Evolutionary conservation across 495 filamentous ascomycete species (phyloP).

Genomic region (Trichocladium uniseriatum): DNA sequence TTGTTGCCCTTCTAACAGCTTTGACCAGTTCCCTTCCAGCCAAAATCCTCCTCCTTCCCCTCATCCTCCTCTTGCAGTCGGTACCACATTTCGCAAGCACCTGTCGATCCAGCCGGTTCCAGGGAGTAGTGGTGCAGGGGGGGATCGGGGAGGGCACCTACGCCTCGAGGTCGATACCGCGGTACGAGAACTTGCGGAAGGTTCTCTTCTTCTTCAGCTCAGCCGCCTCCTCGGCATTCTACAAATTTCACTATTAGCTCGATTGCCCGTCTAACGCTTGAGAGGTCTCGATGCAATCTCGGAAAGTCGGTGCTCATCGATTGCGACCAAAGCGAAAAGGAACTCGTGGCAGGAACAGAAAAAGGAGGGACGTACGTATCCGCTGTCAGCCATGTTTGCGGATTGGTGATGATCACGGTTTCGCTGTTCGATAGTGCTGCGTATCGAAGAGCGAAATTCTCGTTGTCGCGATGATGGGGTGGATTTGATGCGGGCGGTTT

Average conservation of each 20-base stretch:
- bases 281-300: neutral
- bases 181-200: conserved; percentile 99
- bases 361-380: conserved; percentile 65
- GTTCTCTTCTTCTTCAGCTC: conserved; percentile 99
- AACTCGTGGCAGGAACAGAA: neutral
- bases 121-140: neutral
- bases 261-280: neutral
- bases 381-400: conserved; percentile 82
- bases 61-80: neutral
- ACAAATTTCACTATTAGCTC: conserved; percentile 34
- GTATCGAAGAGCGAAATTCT: conserved; percentile 33
- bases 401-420: conserved; percentile 30
- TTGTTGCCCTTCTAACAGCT: neutral
- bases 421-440: conserved; percentile 30
- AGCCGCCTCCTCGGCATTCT: conserved; percentile 93
- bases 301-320: no score
- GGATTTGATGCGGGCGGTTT: conserved; percentile 21
- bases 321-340: neutral
- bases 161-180: conserved; percentile 98
- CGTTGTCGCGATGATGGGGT: conserved; percentile 25
- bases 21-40: neutral
- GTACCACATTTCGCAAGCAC: neutral
- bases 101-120: neutral
- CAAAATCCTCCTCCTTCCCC: neutral
- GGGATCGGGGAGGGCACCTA: conserved; percentile 43